Base-by-base conservation (phyloP, 2,329 filamentous ascomycete species). In the Ceratocystis destructans region DNA sequence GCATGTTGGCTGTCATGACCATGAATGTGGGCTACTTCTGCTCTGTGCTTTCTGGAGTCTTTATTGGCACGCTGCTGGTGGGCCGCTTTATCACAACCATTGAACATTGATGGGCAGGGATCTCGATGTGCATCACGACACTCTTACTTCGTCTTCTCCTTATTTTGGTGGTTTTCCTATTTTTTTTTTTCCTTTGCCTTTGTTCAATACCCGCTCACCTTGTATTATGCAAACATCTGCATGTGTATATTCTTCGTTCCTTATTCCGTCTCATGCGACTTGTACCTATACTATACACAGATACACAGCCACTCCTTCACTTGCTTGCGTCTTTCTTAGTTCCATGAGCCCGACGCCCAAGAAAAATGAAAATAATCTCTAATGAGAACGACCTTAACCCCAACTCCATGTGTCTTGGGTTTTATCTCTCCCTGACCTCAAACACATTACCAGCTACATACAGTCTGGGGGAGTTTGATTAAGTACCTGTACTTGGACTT, bases 1-100 rank as follows among this genome's bases (percentile, higher is more conserved):
- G 91, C 68, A 96, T 96, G 91, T 78, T 96, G 77, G 89, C 88
- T 15, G 88, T 95, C 73, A 96, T 94, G 90, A 92, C 89, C 1
- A 84, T 90, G 78, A 94, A 94, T 71, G 82, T 93, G 17, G 90
- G 89, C 12, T 94, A 94, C 74, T 93, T 93, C 74, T 76, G 90
- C 65, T 91, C 88, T 0, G 82, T 92, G n/a, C 80, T 94, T 5
- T 86, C 80, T 0, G 89, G 89, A 45, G 83, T 88, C 1, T 96
- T 97, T 72, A 73, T 95, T n/a, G 93, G 93, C 28, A 94, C 94
- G 74, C 76, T 97, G 55, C 82, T 84, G 0, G 82, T 94, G 68
- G 90, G 91, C 37, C 83, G 91, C 69, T 94, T 85, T 71, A 78
- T 68, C 48, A 37, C 55, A 7, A 15, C 62, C 10, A 41, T 31